Percentiles rank a stretch among this genome's conserved stretches.
Evolutionary conservation across 768 basidiomycete species (phyloP).

Genomic region (Chiua virens): DNA sequence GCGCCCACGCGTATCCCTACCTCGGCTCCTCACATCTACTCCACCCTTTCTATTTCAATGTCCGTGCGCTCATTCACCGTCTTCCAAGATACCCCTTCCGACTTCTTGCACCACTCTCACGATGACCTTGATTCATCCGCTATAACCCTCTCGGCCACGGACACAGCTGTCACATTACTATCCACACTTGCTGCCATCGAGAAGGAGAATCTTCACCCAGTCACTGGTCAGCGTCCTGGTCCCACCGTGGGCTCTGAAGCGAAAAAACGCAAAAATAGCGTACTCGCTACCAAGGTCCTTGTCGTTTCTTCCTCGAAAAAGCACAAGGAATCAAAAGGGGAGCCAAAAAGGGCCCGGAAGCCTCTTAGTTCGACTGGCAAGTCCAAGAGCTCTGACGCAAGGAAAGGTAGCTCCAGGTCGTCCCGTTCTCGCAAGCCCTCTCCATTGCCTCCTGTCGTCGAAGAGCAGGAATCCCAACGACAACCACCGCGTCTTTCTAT

Average conservation of each 20-base stretch:
- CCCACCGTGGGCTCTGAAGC: constrained; percentile 33
- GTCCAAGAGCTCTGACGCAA: constrained; percentile 30
- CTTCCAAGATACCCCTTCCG: constrained; percentile 55
- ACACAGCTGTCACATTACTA: constrained; percentile 32
- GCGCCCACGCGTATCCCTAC: constrained; percentile 17
- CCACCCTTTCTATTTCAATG: constrained; percentile 37
- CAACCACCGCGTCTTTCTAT: constrained; percentile 27
- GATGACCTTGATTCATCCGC: constrained; percentile 23
- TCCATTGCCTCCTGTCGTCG: constrained; percentile 61
- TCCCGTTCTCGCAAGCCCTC: constrained; percentile 45
- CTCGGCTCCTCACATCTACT: constrained; percentile 2
- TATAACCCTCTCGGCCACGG: constrained; percentile 19
- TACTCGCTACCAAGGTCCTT: constrained; percentile 54
- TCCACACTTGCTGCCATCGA: constrained; percentile 46
- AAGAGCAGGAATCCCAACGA: constrained; percentile 43
- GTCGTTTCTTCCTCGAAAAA: constrained; percentile 39
- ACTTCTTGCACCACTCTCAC: constrained; percentile 31
- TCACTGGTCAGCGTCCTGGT: constrained; percentile 64
- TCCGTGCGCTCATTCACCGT: constrained; percentile 61
- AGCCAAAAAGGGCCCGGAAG: constrained; percentile 61
- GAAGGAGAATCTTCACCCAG: constrained; percentile 79
- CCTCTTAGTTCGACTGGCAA: constrained; percentile 31
- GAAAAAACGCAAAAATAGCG: constrained; percentile 68
- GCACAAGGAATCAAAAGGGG: constrained; percentile 44
- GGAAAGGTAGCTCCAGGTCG: constrained; percentile 39